Evolutionary conservation across 176 grass and related monocot genomes (phyloP), one percentile per base, ranked within the genome.

Genomic region (Thinopyrum elongatum): DNA sequence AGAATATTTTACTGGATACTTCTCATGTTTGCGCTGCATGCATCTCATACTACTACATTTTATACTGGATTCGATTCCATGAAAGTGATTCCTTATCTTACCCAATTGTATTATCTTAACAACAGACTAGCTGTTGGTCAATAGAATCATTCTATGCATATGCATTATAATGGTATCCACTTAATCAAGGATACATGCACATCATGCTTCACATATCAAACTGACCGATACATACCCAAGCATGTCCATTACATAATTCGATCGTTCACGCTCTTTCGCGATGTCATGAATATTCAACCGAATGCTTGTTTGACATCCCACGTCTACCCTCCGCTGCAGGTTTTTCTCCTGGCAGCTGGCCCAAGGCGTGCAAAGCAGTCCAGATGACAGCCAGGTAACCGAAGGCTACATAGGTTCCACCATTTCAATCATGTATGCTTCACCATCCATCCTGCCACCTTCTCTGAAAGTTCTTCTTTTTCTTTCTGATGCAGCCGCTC

Each of bases 311-410:
- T 81, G 13, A 76, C 10, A 25, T 39, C 66, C 19, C 47, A 41
- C 25, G 44, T 65, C 77, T 60, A 11, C 76, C 53, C 34, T 30
- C 51, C 11, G 80, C 33, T 55, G 22, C 44, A 98, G 96, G 78
- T 68, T 94, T 79, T 81, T 98, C 59, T 98, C 93, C 21, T 95
- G 93, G 96, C 51, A 85, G 82, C 84, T 95, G 80, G 90, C 86
- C 72, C 93, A 88, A 86, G 96, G 93, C 31, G 85, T 98, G 66
- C 84, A 91, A 89, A 89, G 33, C 86, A 84, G 84, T 47, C 96
- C 96, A 5, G 95, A 95, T 10, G 84, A 83, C 60, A 94, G 93
- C 47, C 92, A 92, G 96, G 93, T 98, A 86, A 44, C 53, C 57
- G 78, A 57, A 74, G 59, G 17, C 38, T 51, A 53, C 13, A 53